Evolutionary conservation across 805 yeast genomes (phyloP).

Genomic region (Suhomyces sp.): DNA sequence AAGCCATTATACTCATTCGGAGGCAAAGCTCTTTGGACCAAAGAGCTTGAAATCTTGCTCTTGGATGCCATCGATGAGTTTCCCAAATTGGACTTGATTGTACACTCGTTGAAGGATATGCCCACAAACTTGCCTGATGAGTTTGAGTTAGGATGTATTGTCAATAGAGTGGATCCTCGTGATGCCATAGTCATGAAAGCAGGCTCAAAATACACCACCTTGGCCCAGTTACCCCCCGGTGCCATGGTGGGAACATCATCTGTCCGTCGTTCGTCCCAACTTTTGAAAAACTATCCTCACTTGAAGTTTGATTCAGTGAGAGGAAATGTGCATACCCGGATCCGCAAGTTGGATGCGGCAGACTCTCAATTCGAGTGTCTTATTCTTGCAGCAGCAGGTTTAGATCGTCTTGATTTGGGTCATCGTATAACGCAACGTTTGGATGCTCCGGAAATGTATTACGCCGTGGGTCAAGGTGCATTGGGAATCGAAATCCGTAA

Average conservation of each 20-base stretch:
- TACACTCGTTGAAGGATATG: slow-evolving; percentile 89
- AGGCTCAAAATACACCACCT: slow-evolving; percentile 59
- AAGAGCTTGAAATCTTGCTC: slow-evolving; percentile 81
- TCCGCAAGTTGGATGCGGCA: slow-evolving; percentile 74
- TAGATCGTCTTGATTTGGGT: slow-evolving; percentile 69
- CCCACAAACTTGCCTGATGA: slow-evolving; percentile 91
- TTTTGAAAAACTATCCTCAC: slow-evolving; percentile 73
- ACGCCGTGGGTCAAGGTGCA: slow-evolving; percentile 99
- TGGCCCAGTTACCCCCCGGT: slow-evolving; percentile 79
- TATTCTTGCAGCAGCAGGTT: slow-evolving; percentile 90
- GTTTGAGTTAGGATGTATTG: slow-evolving; percentile 83
- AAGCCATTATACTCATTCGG: slow-evolving; percentile 92
- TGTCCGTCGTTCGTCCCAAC: slow-evolving; percentile 89
- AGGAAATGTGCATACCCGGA: slow-evolving; percentile 76
- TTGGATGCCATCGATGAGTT: slow-evolving; percentile 59
- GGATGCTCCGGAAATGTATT: slow-evolving; percentile 77
- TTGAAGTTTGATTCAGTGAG: slow-evolving; percentile 80
- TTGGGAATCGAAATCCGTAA: slow-evolving; percentile 86
- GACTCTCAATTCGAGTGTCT: slow-evolving; percentile 67
- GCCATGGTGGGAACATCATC: slow-evolving; percentile 93
- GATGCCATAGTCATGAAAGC: slow-evolving; percentile 82
- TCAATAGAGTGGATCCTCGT: slow-evolving; percentile 86
- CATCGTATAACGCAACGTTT: slow-evolving; percentile 72
- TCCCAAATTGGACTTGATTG: slow-evolving; percentile 80
- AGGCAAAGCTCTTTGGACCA: slow-evolving; percentile 95